Conservation (phyloP, 176 grass and related monocot species). For the Zea luxurians region DNA sequence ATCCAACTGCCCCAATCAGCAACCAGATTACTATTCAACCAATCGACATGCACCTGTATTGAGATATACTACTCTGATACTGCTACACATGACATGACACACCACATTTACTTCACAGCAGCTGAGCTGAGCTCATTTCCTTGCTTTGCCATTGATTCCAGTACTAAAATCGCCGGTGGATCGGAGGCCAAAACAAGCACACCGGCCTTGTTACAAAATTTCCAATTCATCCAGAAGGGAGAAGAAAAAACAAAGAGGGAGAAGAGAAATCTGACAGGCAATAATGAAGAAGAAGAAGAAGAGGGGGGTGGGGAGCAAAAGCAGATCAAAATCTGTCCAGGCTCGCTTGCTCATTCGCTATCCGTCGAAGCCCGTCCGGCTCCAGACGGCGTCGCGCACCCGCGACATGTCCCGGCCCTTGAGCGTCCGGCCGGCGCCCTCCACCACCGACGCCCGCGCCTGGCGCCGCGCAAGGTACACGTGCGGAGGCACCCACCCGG, state of each 20-base stretch:
- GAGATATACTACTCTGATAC: conserved; percentile 1
- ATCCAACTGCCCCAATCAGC: conserved; percentile 30
- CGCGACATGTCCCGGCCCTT: conserved; percentile 88
- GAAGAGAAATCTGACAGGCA: background rate
- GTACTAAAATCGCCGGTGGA: background rate
- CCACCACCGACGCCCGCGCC: conserved; percentile 74
- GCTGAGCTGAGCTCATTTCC: background rate
- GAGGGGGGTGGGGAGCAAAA: too few species aligned
- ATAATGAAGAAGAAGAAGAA: background rate
- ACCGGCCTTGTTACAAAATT: background rate
- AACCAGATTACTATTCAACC: conserved; percentile 21
- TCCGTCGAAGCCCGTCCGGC: conserved; percentile 48
- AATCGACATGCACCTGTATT: conserved; percentile 17
- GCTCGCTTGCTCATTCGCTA: too few species aligned
- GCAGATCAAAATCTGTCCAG: too few species aligned
- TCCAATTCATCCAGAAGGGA: background rate
- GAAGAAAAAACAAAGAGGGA: too few species aligned
- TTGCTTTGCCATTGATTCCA: conserved; percentile 4
- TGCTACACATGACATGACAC: conserved; percentile 7
- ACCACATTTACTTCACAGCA: background rate
- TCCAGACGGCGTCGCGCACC: conserved; percentile 95
- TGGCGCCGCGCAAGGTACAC: conserved; percentile 63
- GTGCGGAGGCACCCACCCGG: conserved; percentile 72
- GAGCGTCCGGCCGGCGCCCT: conserved; percentile 82
- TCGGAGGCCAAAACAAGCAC: too few species aligned